These are phyloP conservation scores for Blastomyces silverae DNA, from an alignment of 2,329 filamentous ascomycete species.

Conservation along the genomic window DNA sequence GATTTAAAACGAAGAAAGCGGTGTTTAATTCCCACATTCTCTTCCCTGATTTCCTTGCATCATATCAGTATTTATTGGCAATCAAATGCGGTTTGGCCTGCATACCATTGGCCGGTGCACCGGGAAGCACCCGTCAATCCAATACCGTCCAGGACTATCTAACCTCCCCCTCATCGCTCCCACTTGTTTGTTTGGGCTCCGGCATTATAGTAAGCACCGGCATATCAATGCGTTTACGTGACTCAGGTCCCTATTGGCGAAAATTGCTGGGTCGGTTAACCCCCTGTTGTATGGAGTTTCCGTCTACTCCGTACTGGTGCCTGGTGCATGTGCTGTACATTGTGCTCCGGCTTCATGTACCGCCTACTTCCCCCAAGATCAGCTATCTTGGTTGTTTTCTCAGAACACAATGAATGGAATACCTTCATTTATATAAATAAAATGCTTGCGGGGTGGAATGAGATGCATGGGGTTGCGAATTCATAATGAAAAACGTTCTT, in stretches of 20 bases:
- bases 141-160: too few relatives aligned
- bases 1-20: neutral
- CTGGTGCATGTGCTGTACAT: too few relatives aligned
- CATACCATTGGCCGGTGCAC: neutral
- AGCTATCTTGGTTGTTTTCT: neutral
- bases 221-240: too few relatives aligned
- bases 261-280: too few relatives aligned
- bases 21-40: neutral
- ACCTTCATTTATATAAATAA: neutral
- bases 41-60: neutral
- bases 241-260: too few relatives aligned
- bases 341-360: too few relatives aligned
- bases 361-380: neutral
- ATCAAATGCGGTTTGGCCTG: neutral
- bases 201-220: too few relatives aligned
- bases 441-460: neutral
- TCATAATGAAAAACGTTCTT: neutral
- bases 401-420: neutral
- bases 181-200: too few relatives aligned
- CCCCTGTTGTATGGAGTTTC: too few relatives aligned
- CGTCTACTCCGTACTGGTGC: too few relatives aligned
- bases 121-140: too few relatives aligned
- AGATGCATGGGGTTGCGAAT: neutral
- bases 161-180: too few relatives aligned
- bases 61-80: neutral